Evolutionary conservation across 139 green algal genomes (phyloP).

Genomic region (Nannochloris sp.): DNA sequence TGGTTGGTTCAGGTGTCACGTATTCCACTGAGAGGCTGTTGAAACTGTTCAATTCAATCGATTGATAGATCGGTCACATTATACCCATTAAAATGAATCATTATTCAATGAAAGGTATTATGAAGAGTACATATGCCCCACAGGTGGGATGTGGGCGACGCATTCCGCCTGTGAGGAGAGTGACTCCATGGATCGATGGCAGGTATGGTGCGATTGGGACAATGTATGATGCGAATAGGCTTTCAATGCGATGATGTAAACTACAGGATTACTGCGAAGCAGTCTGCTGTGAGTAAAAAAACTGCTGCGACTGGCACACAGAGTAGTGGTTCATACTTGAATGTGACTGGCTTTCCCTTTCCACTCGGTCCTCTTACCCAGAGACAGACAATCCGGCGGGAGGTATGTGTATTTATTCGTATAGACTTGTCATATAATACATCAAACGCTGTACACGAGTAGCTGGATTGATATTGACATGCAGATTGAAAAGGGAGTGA

Average conservation of each 20-base stretch:
- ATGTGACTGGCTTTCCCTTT: slow-evolving; percentile 83
- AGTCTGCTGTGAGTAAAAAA: neutral
- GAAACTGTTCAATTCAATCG: no score
- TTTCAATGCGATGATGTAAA: no score
- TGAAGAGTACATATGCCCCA: no score
- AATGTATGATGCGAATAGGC: no score
- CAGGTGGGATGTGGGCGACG: no score
- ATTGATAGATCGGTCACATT: neutral
- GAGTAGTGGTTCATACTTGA: slow-evolving; percentile 22
- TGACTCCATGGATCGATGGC: no score
- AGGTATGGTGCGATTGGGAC: no score
- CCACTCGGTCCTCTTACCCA: slow-evolving; percentile 63
- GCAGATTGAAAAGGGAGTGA: slow-evolving; percentile 50
- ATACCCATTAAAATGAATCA: neutral
- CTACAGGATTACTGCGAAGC: neutral
- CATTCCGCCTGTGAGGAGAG: no score
- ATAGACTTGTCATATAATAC: no score
- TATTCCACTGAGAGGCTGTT: no score
- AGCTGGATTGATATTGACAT: neutral
- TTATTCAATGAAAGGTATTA: neutral
- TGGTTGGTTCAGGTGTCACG: no score
- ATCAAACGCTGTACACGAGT: neutral
- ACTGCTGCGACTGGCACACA: neutral
- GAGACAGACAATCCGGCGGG: slow-evolving; percentile 27
- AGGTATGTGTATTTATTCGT: slow-evolving; percentile 6